A percentile compares a stretch with the other conserved stretches of the same genome.
These are phyloP conservation scores for Bolboschoenoplectus hybrid DNA, from an alignment of 202 grass and related monocot species.

Conservation along the genomic window DNA sequence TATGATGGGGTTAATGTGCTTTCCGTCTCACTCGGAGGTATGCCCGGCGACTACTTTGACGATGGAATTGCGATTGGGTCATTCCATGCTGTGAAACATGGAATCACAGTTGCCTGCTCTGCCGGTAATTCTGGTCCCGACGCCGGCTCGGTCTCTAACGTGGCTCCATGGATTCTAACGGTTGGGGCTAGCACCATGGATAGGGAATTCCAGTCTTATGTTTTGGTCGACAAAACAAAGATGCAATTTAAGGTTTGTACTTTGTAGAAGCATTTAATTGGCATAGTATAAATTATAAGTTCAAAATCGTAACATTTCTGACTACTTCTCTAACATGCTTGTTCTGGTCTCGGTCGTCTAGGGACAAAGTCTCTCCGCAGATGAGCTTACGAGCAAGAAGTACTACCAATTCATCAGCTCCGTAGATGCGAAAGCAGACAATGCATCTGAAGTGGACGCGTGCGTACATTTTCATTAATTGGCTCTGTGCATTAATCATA, in stretches of 20 bases:
- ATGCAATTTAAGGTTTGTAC: constrained; percentile 56
- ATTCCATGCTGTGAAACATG: constrained; percentile 79
- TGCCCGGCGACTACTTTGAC: constrained; percentile 47
- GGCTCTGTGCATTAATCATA: not conserved
- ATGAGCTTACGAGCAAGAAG: constrained; percentile 45
- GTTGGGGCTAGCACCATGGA: constrained; percentile 82
- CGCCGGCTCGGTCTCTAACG: constrained; percentile 64
- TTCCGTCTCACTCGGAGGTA: constrained; percentile 71
- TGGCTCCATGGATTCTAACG: constrained; percentile 83
- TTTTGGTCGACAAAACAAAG: constrained; percentile 46
- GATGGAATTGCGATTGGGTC: constrained; percentile 80
- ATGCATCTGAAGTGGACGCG: constrained; percentile 50
- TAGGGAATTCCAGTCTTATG: constrained; percentile 67
- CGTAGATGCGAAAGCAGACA: constrained; percentile 50
- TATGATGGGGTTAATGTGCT: constrained; percentile 82
- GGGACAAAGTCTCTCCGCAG: constrained; percentile 74
- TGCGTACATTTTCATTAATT: constrained; percentile 38
- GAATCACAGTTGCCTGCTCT: constrained; percentile 67
- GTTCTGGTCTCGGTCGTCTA: constrained; percentile 29
- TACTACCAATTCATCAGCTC: constrained; percentile 67
- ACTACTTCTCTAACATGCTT: not conserved
- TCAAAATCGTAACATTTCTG: not conserved
- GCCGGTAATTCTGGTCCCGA: constrained; percentile 71
- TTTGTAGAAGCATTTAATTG: constrained; percentile 1
- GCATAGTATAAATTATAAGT: not conserved